Percentiles rank a stretch among this genome's conserved stretches.
Conservation (phyloP, 78 protist species). For the Dictyostelium capitatum region DNA sequence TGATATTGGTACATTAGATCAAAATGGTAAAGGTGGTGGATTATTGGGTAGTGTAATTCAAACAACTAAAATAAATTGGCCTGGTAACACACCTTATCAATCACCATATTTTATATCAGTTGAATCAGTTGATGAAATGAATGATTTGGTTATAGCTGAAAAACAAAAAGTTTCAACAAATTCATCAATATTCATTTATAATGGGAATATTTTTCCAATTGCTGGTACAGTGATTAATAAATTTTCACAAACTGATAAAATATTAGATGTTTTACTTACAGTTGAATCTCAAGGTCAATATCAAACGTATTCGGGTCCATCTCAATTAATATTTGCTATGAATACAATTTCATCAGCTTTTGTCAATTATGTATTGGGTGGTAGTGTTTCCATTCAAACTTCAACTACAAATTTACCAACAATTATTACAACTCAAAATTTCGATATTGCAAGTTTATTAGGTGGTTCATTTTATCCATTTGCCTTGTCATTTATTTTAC, state of each 20-base stretch:
- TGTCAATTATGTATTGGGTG: neutral
- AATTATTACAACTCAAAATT: neutral
- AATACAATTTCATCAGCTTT: neutral
- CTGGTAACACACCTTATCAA: neutral
- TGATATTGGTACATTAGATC: neutral
- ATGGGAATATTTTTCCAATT: neutral
- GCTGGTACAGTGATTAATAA: neutral
- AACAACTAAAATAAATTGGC: neutral
- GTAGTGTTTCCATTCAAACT: neutral
- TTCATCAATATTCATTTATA: neutral
- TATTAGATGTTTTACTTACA: neutral
- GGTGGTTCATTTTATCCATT: slow-evolving; percentile 77
- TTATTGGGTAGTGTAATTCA: neutral
- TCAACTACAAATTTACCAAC: neutral
- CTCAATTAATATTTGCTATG: neutral
- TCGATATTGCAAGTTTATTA: slow-evolving; percentile 61
- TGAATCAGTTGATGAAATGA: neutral
- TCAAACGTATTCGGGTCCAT: neutral
- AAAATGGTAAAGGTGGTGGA: neutral
- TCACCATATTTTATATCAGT: neutral
- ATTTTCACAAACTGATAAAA: neutral
- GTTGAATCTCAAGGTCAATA: neutral
- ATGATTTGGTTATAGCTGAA: neutral
- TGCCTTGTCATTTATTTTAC: slow-evolving; percentile 64
- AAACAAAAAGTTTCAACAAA: neutral